A percentile compares a stretch with the other conserved stretches of the same genome.
Evolutionary conservation across 2,329 filamentous ascomycete genomes (phyloP).

Genomic region (Epichloe elymi): DNA sequence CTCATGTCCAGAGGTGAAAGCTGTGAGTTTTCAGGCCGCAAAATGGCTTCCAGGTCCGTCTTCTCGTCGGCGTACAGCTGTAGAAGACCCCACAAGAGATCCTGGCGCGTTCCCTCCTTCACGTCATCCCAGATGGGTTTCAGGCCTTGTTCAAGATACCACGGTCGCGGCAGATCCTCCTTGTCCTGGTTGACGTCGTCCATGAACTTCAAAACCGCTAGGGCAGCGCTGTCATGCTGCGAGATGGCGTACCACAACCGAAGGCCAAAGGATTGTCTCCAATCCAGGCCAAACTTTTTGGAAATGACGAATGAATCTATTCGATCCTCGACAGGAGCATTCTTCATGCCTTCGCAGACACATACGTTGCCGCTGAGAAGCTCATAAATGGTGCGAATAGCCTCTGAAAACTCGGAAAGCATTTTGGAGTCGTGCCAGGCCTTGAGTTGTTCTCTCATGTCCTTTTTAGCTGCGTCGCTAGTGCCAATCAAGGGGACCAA

Average conservation of each 20-base stretch:
- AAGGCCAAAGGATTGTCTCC: conserved; percentile 86
- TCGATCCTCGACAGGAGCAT: conserved; percentile 64
- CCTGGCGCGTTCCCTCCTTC: conserved; percentile 48
- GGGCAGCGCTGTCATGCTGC: conserved; percentile 53
- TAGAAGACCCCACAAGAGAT: conserved; percentile 77
- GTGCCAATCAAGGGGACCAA: conserved; percentile 72
- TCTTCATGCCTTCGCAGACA: conserved; percentile 63
- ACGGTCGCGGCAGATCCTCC: conserved; percentile 61
- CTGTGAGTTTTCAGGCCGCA: conserved; percentile 66
- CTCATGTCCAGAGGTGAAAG: conserved; percentile 62
- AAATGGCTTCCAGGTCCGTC: conserved; percentile 51
- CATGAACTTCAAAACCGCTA: conserved; percentile 60
- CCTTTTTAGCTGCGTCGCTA: conserved; percentile 54
- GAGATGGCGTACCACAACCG: conserved; percentile 78
- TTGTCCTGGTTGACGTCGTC: conserved; percentile 57
- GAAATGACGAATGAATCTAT: conserved; percentile 70
- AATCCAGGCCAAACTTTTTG: conserved; percentile 75
- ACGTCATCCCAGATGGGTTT: conserved; percentile 47
- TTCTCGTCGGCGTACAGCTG: conserved; percentile 58
- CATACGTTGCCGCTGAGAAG: conserved; percentile 80
- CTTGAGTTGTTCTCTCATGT: conserved; percentile 68
- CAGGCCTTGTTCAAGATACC: conserved; percentile 50
- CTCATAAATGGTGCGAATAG: conserved; percentile 79
- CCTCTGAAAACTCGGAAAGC: conserved; percentile 73
- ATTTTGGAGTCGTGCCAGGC: conserved; percentile 76